Evolutionary conservation across 495 filamentous ascomycete species (phyloP).

Genomic region (Daldinia childiae): DNA sequence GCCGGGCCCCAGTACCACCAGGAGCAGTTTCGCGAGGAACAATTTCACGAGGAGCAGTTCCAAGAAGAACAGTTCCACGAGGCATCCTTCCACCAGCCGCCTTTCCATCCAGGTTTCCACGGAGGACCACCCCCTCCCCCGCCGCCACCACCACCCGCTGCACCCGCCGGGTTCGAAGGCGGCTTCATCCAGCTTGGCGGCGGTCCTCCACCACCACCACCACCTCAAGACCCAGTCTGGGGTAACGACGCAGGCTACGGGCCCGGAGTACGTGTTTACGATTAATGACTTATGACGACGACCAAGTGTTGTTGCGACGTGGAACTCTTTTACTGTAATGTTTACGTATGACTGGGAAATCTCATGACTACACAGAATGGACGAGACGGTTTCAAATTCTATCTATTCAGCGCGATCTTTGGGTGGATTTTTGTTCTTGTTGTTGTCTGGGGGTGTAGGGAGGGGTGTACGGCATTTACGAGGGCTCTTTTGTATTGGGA

Average conservation of each 20-base stretch:
- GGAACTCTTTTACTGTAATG: neutral
- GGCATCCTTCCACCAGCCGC: neutral
- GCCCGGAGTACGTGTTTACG: constrained; percentile 18
- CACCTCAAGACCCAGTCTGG: constrained; percentile 22
- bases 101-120: constrained; percentile 18
- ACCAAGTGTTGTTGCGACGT: neutral
- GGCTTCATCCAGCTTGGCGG: constrained; percentile 46
- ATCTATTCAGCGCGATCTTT: neutral
- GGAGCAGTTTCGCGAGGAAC: constrained; percentile 8
- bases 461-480: neutral
- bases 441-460: neutral
- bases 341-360: constrained; percentile 13
- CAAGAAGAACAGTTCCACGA: constrained; percentile 10
- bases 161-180: constrained; percentile 37
- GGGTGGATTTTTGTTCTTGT: neutral
- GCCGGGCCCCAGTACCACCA: constrained; percentile 24
- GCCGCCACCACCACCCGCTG: constrained; percentile 13
- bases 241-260: constrained; percentile 21
- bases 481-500: neutral
- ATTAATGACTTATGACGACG: constrained; percentile 18
- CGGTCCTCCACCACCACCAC: constrained; percentile 23
- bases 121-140: constrained; percentile 32
- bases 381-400: constrained; percentile 6
- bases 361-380: constrained; percentile 12
- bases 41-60: neutral